A percentile compares a stretch with the other conserved stretches of the same genome.
Evolutionary conservation across 208 protist genomes (phyloP).

Genomic region (Trypanosoma caninum): DNA sequence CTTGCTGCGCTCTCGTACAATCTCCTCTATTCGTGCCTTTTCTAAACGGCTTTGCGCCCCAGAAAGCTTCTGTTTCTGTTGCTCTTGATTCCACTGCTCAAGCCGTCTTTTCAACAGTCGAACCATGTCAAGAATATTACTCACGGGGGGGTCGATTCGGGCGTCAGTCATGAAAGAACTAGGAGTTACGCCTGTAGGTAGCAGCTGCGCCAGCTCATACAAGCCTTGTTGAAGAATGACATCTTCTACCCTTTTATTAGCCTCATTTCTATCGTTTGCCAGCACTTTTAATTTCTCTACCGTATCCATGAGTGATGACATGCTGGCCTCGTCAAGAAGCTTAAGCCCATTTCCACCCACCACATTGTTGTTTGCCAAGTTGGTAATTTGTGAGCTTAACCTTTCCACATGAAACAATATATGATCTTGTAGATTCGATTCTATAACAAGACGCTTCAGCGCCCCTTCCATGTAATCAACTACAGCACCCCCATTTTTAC

Average conservation of each 20-base stretch:
- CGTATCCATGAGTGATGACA: conserved; percentile 9
- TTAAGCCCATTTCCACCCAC: not conserved
- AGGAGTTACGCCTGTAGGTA: conserved; percentile 25
- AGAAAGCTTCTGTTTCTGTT: conserved; percentile 50
- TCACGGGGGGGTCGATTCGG: conserved; percentile 58
- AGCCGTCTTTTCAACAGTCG: conserved; percentile 49
- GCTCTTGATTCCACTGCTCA: conserved; percentile 40
- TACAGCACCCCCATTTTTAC: conserved; percentile 10
- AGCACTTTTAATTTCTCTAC: conserved; percentile 17
- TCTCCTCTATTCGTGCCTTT: conserved; percentile 41
- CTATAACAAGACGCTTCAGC: conserved; percentile 6
- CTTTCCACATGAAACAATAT: conserved; percentile 9
- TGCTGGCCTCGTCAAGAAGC: conserved; percentile 1
- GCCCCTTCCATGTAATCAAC: conserved; percentile 15
- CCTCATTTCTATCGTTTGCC: not conserved
- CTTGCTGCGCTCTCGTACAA: conserved; percentile 30
- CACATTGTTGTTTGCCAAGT: not conserved
- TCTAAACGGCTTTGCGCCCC: conserved; percentile 38
- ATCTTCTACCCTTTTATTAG: not conserved
- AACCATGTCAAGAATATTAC: conserved; percentile 61
- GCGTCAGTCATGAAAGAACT: conserved; percentile 8
- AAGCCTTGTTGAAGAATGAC: conserved; percentile 28
- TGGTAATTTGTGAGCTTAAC: conserved; percentile 7
- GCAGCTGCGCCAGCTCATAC: conserved; percentile 70
- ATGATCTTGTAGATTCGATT: not conserved